Conservation (phyloP, 148 eudicot species). For the Amaranthus cruentus region DNA sequence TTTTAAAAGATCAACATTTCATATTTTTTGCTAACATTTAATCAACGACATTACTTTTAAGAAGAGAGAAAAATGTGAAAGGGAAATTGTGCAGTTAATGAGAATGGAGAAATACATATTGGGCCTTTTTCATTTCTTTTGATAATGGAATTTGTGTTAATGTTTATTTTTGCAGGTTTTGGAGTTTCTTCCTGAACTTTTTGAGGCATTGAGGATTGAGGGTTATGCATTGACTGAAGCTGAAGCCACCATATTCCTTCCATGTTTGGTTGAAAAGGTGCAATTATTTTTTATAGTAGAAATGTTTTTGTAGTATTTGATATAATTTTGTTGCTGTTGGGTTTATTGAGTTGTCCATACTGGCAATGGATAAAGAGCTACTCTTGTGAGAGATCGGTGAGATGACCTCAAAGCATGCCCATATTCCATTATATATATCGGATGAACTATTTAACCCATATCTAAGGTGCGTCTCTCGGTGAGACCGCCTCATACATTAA, state of each 20-base stretch:
- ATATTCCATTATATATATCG: no score
- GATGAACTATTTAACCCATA: no score
- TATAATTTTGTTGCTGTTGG: background rate
- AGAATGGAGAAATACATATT: no score
- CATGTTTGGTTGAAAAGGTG: constrained; percentile 92
- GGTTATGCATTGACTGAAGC: constrained; percentile 85
- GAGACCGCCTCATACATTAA: no score
- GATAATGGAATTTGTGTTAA: background rate
- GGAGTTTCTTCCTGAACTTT: constrained; percentile 91
- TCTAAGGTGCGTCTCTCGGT: no score
- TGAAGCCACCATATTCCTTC: constrained; percentile 88
- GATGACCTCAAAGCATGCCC: no score
- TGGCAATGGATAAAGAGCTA: no score
- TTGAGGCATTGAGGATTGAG: constrained; percentile 69
- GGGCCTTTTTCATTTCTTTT: background rate
- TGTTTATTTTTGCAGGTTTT: constrained; percentile 48
- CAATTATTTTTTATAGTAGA: background rate
- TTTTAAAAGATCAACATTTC: background rate
- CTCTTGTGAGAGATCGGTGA: no score
- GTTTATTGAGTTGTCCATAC: no score
- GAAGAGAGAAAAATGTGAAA: no score
- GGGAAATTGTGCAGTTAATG: no score
- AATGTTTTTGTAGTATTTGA: background rate
- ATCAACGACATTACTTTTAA: no score
- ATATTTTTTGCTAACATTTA: background rate